These are phyloP conservation scores for Malassezia sp. DNA, from an alignment of 1,284 basidiomycete species.

Conservation along the genomic window DNA sequence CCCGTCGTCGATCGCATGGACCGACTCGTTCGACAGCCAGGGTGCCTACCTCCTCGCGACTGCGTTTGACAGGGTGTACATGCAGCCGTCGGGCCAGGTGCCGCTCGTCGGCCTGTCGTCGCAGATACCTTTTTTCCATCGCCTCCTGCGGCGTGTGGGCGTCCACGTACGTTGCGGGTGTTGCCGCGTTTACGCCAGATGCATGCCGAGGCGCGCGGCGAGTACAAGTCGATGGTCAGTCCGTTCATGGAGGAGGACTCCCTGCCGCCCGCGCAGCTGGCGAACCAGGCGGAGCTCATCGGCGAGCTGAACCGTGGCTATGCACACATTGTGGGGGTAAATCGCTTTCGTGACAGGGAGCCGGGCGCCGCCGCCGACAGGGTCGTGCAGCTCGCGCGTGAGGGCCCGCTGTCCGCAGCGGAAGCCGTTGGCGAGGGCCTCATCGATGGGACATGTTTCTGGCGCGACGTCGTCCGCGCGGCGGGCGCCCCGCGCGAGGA, in stretches of 20 bases:
- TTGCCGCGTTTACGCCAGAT: conserved; percentile 47
- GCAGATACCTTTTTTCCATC: conserved; percentile 34
- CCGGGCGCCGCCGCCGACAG: conserved; percentile 28
- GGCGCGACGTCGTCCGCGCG: conserved; percentile 39
- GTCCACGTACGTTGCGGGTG: conserved; percentile 48
- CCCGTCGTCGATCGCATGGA: conserved; percentile 46
- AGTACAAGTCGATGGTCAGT: conserved; percentile 47
- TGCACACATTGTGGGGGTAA: conserved; percentile 30
- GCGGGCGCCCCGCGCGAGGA: conserved; percentile 21
- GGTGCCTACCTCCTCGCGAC: conserved; percentile 47
- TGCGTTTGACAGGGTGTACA: conserved; percentile 49
- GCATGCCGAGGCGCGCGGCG: conserved; percentile 47
- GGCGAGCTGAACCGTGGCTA: conserved; percentile 36
- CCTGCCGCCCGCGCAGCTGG: conserved; percentile 26
- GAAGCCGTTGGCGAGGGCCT: conserved; percentile 46
- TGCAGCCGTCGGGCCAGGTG: conserved; percentile 48
- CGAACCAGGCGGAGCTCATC: conserved; percentile 37
- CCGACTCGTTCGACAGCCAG: conserved; percentile 48
- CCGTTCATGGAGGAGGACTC: conserved; percentile 29
- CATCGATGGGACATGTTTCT: conserved; percentile 45
- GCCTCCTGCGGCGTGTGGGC: conserved; percentile 48
- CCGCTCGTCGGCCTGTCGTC: conserved; percentile 47
- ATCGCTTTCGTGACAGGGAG: conserved; percentile 26
- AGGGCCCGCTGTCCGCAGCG: conserved; percentile 46
- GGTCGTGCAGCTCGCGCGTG: conserved; percentile 36